Conservation (phyloP, 148 eudicot species). For the Rhododendron ovatum region DNA sequence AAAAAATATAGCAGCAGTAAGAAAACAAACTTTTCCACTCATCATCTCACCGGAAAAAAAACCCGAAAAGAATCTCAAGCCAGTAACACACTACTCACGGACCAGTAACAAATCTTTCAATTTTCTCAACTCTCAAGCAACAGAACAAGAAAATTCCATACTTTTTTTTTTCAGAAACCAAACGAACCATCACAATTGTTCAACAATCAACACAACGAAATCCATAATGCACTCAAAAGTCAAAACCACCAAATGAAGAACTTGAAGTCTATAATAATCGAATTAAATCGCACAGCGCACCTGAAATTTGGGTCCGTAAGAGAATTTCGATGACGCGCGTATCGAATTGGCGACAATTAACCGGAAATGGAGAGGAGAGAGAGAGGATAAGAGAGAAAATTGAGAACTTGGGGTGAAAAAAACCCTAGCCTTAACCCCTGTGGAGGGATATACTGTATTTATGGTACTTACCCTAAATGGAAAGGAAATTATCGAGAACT, state of each 20-base stretch:
- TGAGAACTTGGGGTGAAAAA: constrained; percentile 7
- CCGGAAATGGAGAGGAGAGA: not conserved
- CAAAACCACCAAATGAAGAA: not conserved
- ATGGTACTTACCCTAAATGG: constrained; percentile 26
- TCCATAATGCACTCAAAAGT: not conserved
- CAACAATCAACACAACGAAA: not conserved
- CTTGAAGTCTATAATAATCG: not conserved
- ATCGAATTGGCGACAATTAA: not conserved
- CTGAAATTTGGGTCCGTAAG: not conserved
- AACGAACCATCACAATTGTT: not conserved
- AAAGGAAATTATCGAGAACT: not conserved
- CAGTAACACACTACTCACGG: not conserved
- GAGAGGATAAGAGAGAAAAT: not conserved
- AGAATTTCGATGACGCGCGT: not conserved
- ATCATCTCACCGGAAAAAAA: not conserved
- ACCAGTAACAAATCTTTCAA: not conserved
- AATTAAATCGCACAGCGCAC: not conserved
- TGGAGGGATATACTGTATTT: too few species aligned
- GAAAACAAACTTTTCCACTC: not conserved
- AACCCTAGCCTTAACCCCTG: constrained; percentile 16
- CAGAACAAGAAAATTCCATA: not conserved
- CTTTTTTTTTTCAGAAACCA: not conserved
- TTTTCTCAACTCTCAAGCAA: not conserved
- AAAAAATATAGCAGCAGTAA: not conserved
- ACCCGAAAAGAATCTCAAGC: not conserved